Evolutionary conservation across 2,329 filamentous ascomycete species (phyloP).

Genomic region (Aspergillus neotritici): DNA sequence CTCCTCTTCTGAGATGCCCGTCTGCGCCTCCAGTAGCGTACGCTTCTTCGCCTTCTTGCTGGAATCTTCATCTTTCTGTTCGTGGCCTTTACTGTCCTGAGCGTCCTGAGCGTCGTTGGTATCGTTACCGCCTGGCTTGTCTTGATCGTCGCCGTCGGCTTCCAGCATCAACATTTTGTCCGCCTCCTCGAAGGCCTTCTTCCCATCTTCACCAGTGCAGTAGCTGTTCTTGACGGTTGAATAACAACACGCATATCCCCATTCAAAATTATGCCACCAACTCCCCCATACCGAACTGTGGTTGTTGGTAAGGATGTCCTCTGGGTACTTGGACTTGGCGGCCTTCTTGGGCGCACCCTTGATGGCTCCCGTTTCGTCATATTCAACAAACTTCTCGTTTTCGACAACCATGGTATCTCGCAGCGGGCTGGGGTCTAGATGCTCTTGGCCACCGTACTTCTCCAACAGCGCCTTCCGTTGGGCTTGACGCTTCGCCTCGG

Average conservation of each 20-base stretch:
- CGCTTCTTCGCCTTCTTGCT: constrained; percentile 57
- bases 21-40: constrained; percentile 70
- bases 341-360: constrained; percentile 75
- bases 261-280: constrained; percentile 93
- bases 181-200: constrained; percentile 69
- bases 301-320: constrained; percentile 84
- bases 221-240: constrained; percentile 94
- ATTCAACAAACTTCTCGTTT: constrained; percentile 85
- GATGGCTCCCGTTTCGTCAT: constrained; percentile 82
- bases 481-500: constrained; percentile 61
- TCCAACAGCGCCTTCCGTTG: constrained; percentile 66
- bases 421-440: constrained; percentile 56
- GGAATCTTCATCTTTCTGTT: constrained; percentile 26
- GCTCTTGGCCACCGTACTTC: constrained; percentile 71
- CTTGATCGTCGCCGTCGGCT: constrained; percentile 13
- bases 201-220: constrained; percentile 89
- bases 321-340: constrained; percentile 83
- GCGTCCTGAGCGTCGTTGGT: constrained; percentile 18
- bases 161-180: constrained; percentile 53
- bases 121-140: constrained; percentile 8
- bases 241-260: constrained; percentile 95
- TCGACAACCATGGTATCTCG: constrained; percentile 66
- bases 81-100: constrained; percentile 24
- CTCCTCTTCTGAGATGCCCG: constrained; percentile 73
- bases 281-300: constrained; percentile 92